Evolutionary conservation across 2,329 filamentous ascomycete genomes (phyloP), one percentile per base, ranked within the genome.

Genomic region (Fusarium sp.): DNA sequence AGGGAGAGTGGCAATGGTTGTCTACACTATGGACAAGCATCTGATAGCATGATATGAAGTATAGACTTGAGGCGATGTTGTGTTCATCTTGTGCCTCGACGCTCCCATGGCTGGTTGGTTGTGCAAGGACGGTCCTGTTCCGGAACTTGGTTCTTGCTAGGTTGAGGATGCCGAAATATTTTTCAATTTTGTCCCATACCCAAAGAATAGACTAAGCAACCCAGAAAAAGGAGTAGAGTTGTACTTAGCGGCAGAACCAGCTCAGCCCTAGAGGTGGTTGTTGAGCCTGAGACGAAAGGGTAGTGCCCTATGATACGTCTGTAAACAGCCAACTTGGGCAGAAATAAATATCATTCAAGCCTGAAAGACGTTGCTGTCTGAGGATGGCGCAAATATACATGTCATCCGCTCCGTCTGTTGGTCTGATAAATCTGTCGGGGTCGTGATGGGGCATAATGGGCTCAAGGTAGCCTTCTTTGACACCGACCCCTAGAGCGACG

Each of bases 401-500:
- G 14, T 35, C 33, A 14, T 35, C 33, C 33, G 0, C 33, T 35
- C 12, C 2, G 33, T 1, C 33, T 35, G 33, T 35, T 12, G 33
- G 33, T 35, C 14, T 16, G 33, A 35, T 6, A 35, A 35, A 35
- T 35, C 33, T 35, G 33, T 35, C 12, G 33, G 4, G 35, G 22
- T 58, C 1, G 22, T 67, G 22, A 17, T 60, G 2, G 49, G 49
- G 2, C 57, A 44, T 4, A 68, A 56, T 10, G 22, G 31, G 4
- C 53, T 64, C 0, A 57, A 68, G 5, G 33, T 36, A 12, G 51
- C 35, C 1, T 58, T 67, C 27, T 65, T 65, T 17, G 64, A 58
- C 12, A 20, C 57, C 0, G 17, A 65, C 4, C 36, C 55, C 3
- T 33, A 20, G 29, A 2, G 16, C 0, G 35, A 59, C 2, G 12